phyloP scores from a whole-genome alignment of 768 basidiomycete genomes.

The Cystobasidium tubakii region DNA sequence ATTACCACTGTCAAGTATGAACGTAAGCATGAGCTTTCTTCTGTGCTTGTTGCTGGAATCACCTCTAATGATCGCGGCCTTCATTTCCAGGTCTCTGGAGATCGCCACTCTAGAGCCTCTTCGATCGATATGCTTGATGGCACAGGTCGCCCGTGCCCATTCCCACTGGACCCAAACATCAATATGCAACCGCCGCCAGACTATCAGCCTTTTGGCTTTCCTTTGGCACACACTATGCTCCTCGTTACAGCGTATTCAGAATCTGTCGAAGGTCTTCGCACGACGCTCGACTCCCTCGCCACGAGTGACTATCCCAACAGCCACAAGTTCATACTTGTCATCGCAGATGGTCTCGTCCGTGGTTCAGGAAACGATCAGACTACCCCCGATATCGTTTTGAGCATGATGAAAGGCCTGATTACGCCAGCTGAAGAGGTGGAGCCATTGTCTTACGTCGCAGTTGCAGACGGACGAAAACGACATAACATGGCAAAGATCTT shows the following conservation, averaged over 20 bases:
- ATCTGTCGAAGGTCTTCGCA: constrained; percentile 88
- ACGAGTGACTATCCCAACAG: constrained; percentile 98
- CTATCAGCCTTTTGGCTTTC: constrained; percentile 92
- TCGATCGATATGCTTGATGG: constrained; percentile 44
- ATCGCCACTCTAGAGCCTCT: constrained; percentile 28
- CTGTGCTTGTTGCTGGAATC: not conserved
- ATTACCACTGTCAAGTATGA: constrained; percentile 53
- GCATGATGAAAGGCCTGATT: constrained; percentile 96
- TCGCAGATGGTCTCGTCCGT: constrained; percentile 97
- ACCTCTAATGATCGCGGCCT: constrained; percentile 37
- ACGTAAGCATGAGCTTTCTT: constrained; percentile 50
- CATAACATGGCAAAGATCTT: constrained; percentile 99
- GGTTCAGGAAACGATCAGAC: constrained; percentile 81
- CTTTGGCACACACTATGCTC: constrained; percentile 84
- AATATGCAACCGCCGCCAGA: constrained; percentile 87
- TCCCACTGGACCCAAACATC: constrained; percentile 74
- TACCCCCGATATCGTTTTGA: constrained; percentile 86
- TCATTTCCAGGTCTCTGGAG: constrained; percentile 50
- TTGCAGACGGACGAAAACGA: constrained; percentile 98
- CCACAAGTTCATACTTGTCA: constrained; percentile 90
- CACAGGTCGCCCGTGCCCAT: constrained; percentile 67
- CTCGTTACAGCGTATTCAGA: constrained; percentile 98
- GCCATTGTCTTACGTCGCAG: constrained; percentile 91
- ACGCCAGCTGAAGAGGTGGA: constrained; percentile 76
- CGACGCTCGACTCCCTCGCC: constrained; percentile 94